Base-by-base conservation (phyloP, 345 rosid genomes). In the Hevea brasiliensis region DNA sequence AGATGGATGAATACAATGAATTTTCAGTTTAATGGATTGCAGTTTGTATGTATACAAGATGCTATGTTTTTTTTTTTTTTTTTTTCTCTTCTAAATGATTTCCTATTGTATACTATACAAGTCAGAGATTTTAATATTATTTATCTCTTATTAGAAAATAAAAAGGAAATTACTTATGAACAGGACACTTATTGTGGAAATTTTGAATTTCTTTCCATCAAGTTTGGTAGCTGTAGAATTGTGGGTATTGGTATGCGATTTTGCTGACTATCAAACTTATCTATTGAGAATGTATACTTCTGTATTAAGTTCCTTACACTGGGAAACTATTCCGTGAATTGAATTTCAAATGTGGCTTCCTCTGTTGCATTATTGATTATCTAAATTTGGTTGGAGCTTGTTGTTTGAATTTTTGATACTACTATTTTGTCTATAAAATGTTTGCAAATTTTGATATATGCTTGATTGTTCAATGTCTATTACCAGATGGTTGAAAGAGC, bases 401-500 rank as follows among this genome's bases (percentile, higher is more conserved):
- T 58, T 23, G 1, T 53, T 42, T 58, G 37, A 32, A 32, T 32
- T 2, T 32, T 32, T 32, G n/a, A 13, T 32, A 32, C 51, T 71
- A 17, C 35, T 21, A 35, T 61, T 20, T 60, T 13, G 61, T 48
- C 53, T 37, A 24, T 24, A 12, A n/a, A 47, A 42, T 53, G 72
- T 13, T 71, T 45, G 57, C 26, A 40, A 20, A 58, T 57, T 8
- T 57, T 70, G 26, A 50, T 61, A 51, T 59, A 32, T 42, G 15
- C 40, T 62, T 74, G 15, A 76, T 72, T 73, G 61, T 51, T 72
- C 18, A 59, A 13, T 72, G 67, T 72, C 57, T 35, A 71, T 60
- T 71, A 50, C 75, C 89, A 96, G 99, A 83, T 96, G 98, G 99
- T 81, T 96, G 84, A 90, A 84, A 81, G 91, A 85, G 70, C 84